Base-by-base conservation (phyloP, 768 basidiomycete genomes). In the Termitomyces sp. region DNA sequence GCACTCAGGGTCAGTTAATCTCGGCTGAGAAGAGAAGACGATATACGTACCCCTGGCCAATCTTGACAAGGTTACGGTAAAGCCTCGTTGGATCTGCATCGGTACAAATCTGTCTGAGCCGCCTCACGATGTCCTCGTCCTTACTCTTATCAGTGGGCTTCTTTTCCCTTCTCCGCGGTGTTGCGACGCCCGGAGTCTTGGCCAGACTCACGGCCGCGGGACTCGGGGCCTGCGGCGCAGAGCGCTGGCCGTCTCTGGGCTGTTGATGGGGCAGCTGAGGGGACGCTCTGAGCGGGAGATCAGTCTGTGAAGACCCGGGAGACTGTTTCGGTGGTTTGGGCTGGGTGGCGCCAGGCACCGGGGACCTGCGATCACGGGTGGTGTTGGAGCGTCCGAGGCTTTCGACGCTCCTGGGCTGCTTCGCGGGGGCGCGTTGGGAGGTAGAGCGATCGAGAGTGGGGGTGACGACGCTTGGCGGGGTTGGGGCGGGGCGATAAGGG, bases 51-150 rank as follows among this genome's bases (percentile, higher is more conserved):
- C 96, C 97, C 74, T 98, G 96, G 44, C 96, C 97, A 70, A 98
- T 97, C 84, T 98, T 98, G 75, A 93, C 88, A 46, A 98, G 81
- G 69, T 85, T 95, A 60, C 96, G 83, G 70, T 98, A 98, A 39
- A 98, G 77, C 74, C 87, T 86, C 39, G 96, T 98, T 33, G 97
- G 97, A 75, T 99, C 97, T 5, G 94, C 96, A 71, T 97, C 94
- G 2, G 96, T 96, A 70, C 97, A 99, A 69, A 99, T 98, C 69
- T 89, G 88, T 71, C 93, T 90, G 67, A 99, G 75, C 18, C 95
- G 87, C 67, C 88, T 90, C 63, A 98, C 89, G 62, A 98, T 94
- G 68, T 98, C 96, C 65, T 90, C 89, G 51, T 92, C 88, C 67
- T 88, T 88, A 35, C 81, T 84, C 74, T 89, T 88, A 71, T 92